Conservation (phyloP, 2,329 filamentous ascomycete species). For the Alternaria incomplexa region DNA sequence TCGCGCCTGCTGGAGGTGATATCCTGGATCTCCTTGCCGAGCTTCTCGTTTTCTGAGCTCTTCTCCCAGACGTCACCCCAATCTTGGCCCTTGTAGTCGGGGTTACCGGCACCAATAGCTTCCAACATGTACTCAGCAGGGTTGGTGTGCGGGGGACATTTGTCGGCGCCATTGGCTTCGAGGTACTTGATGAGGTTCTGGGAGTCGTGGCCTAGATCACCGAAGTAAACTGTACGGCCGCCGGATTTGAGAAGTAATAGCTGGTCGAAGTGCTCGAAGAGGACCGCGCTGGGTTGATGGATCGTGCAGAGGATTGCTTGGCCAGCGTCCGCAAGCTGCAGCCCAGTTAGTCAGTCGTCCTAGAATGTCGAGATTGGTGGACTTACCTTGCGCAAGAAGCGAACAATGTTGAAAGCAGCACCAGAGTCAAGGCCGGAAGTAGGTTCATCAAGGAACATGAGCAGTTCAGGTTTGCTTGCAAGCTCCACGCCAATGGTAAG, state of each 20-base stretch:
- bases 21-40: conserved; percentile 50
- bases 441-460: conserved; percentile 80
- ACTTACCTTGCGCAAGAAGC: conserved; percentile 64
- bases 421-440: conserved; percentile 76
- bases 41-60: conserved; percentile 47
- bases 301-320: conserved; percentile 74
- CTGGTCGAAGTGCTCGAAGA: conserved; percentile 71
- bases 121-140: conserved; percentile 62
- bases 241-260: conserved; percentile 69
- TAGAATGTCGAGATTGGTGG: fast-evolving
- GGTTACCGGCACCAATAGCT: conserved; percentile 52
- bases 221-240: conserved; percentile 71
- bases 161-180: conserved; percentile 58
- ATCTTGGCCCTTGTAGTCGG: conserved; percentile 52
- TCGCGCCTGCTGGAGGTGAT: conserved; percentile 46
- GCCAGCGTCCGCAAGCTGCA: conserved; percentile 63
- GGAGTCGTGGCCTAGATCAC: conserved; percentile 58
- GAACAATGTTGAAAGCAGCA: conserved; percentile 69
- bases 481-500: conserved; percentile 68
- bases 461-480: conserved; percentile 70
- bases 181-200: conserved; percentile 57
- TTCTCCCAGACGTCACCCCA: conserved; percentile 55
- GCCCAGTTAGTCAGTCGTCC: neutral
- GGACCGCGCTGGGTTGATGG: conserved; percentile 70
- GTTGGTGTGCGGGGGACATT: conserved; percentile 60